Conservation (phyloP, 2,329 filamentous ascomycete species). For the Diplodia mutila region DNA sequence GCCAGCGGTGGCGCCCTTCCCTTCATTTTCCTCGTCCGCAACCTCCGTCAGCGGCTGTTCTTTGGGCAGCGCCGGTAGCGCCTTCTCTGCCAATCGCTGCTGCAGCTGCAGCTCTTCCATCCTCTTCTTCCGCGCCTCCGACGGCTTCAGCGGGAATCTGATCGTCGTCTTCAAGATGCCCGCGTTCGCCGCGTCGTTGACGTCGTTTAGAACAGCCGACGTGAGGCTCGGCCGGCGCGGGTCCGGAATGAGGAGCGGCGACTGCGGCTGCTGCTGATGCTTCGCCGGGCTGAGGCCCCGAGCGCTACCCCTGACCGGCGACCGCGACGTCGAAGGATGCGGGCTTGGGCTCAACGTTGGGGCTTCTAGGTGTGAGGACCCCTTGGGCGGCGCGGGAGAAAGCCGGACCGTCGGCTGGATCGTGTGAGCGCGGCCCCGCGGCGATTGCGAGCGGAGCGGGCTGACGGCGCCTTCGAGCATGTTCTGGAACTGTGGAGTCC, state of each 20-base stretch:
- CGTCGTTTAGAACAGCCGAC: conserved; percentile 18
- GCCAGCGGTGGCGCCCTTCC: neutral
- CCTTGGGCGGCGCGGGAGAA: neutral
- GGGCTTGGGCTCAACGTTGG: neutral
- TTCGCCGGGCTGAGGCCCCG: conserved; percentile 1
- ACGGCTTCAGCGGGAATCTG: conserved; percentile 34
- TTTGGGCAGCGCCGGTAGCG: neutral
- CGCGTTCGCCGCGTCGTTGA: conserved; percentile 29
- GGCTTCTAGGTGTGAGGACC: neutral
- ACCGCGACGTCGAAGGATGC: neutral
- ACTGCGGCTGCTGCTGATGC: neutral
- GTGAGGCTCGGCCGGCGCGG: neutral
- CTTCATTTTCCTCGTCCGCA: neutral
- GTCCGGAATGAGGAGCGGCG: neutral
- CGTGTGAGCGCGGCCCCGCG: conserved; percentile 39
- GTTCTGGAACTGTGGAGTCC: conserved; percentile 41
- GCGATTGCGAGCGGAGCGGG: conserved; percentile 41
- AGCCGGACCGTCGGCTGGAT: conserved; percentile 12
- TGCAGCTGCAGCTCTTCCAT: neutral
- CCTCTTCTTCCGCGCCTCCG: neutral
- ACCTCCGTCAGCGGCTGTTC: neutral
- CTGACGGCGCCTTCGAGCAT: conserved; percentile 37
- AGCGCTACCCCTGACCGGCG: neutral
- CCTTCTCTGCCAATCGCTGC: neutral
- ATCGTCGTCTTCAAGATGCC: conserved; percentile 42